Evolutionary conservation across 176 grass and related monocot species (phyloP).

Genomic region (Lolium rigidum): DNA sequence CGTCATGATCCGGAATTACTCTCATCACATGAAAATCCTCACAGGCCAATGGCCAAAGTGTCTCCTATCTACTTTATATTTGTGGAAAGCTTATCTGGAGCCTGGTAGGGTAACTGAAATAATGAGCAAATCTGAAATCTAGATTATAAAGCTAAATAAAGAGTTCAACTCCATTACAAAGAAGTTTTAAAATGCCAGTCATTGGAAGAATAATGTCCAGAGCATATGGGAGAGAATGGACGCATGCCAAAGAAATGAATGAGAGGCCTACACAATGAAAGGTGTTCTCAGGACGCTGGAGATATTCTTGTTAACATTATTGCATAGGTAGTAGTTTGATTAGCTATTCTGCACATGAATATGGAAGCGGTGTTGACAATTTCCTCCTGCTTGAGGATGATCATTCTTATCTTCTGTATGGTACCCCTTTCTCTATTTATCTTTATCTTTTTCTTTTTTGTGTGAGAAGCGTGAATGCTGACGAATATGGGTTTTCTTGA

Average conservation of each 20-base stretch:
- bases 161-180: background rate
- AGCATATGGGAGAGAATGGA: background rate
- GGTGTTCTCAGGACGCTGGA: background rate
- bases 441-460: background rate
- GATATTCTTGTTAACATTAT: background rate
- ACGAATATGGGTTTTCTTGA: too few relatives aligned
- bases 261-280: background rate
- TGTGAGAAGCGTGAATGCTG: background rate
- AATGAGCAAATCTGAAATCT: background rate
- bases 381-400: background rate
- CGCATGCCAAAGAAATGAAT: background rate
- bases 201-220: background rate
- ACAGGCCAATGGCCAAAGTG: background rate
- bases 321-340: background rate
- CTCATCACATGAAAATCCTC: background rate
- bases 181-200: background rate
- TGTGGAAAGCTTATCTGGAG: conserved; percentile 9
- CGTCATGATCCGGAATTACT: too few relatives aligned
- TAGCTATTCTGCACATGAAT: background rate
- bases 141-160: conserved; percentile 5
- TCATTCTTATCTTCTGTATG: background rate
- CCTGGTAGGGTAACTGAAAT: background rate
- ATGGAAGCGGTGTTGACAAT: background rate
- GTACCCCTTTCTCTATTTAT: background rate
- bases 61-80: background rate